Conservation (phyloP, 1,284 basidiomycete genomes). For the Athelia sp. region DNA sequence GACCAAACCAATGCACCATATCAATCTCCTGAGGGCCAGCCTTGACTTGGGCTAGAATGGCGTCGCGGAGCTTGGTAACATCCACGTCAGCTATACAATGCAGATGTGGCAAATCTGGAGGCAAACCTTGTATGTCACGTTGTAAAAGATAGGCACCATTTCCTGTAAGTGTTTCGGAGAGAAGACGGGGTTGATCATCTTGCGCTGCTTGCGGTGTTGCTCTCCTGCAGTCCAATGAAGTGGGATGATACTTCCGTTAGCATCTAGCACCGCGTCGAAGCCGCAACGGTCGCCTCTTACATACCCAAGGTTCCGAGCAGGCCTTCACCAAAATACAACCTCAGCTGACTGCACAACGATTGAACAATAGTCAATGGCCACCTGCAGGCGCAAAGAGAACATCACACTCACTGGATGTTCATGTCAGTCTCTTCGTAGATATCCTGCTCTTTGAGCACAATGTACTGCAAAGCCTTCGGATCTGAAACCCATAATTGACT, state of each 20-base stretch:
- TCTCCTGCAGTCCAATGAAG: slow-evolving; percentile 14
- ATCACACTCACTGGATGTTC: no score
- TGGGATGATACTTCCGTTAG: not conserved
- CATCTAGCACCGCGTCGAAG: not conserved
- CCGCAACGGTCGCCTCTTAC: no score
- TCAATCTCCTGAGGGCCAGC: slow-evolving; percentile 22
- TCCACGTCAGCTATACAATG: not conserved
- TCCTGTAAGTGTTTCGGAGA: slow-evolving; percentile 24
- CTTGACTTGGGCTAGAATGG: not conserved
- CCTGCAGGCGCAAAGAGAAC: no score
- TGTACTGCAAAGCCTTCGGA: no score
- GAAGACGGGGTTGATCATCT: slow-evolving; percentile 29
- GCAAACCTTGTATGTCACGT: no score
- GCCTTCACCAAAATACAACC: not conserved
- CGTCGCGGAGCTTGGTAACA: not conserved
- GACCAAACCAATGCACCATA: slow-evolving; percentile 27
- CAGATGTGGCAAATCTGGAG: no score
- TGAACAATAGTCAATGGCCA: no score
- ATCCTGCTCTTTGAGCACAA: no score
- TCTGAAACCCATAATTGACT: no score
- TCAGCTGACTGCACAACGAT: not conserved
- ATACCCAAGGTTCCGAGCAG: not conserved
- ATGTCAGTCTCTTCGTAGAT: no score
- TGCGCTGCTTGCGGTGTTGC: slow-evolving; percentile 25
- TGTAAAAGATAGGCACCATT: slow-evolving; percentile 29